phyloP scores from a whole-genome alignment of 1,284 basidiomycete species.

The Tylopilus orsonianus region DNA sequence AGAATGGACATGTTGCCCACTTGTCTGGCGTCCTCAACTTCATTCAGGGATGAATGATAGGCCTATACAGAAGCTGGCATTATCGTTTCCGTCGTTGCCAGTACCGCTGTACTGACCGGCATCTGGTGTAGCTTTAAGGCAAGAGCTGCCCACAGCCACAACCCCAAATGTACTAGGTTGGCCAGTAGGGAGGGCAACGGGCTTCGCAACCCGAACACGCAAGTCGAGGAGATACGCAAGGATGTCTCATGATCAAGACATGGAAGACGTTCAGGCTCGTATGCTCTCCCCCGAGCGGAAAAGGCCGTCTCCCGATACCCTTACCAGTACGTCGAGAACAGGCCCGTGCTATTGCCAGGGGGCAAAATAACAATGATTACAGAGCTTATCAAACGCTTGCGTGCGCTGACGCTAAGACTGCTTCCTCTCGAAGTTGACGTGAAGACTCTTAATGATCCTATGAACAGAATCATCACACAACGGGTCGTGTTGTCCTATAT shows the following conservation, averaged over 20 bases:
- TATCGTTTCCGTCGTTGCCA: constrained; percentile 3
- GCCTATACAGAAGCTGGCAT: constrained; percentile 52
- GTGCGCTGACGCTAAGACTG: constrained; percentile 73
- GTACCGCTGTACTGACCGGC: constrained; percentile 29
- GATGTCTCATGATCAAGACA: constrained; percentile 39
- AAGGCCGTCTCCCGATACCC: constrained; percentile 64
- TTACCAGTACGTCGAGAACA: constrained; percentile 56
- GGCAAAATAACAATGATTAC: constrained; percentile 3
- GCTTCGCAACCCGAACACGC: background rate
- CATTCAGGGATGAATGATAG: constrained; percentile 96
- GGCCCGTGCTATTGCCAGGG: background rate
- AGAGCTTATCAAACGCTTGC: constrained; percentile 81
- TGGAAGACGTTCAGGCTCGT: constrained; percentile 46
- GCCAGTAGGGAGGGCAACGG: background rate
- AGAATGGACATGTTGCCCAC: constrained; percentile 91
- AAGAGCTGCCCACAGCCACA: constrained; percentile 9
- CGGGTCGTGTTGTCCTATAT: constrained; percentile 65
- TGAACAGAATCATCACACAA: constrained; percentile 71
- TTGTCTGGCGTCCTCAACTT: constrained; percentile 76
- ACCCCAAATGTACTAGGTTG: background rate
- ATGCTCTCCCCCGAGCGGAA: constrained; percentile 48
- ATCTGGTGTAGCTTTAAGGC: constrained; percentile 19
- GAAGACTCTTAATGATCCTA: constrained; percentile 58
- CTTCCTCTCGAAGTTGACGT: constrained; percentile 80
- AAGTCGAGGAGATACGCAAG: constrained; percentile 7